Base-by-base conservation (phyloP, 495 filamentous ascomycete species). In the Cenococcum geophilum region DNA sequence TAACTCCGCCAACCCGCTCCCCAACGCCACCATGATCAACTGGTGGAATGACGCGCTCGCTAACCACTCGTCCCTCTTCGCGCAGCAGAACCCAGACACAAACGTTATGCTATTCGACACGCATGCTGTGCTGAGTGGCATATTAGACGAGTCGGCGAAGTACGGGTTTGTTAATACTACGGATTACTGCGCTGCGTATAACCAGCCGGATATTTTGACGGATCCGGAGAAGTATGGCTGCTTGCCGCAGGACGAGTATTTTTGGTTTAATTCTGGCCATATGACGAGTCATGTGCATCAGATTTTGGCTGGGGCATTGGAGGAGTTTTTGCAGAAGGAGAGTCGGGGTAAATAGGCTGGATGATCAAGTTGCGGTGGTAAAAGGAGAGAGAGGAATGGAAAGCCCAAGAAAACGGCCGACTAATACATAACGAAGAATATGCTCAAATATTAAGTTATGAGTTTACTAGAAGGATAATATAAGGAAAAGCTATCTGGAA, bases 161-260 rank as follows among this genome's bases (percentile, higher is more conserved):
- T 82, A 76, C 64, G 76, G 74, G 5, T 76, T 81, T 62, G 69
- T 70, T 43, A 80, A 80, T 68, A 79, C 76, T 23, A 82, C 77
- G 1, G 58, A 55, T n/a, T 82, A 75, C 59, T 82, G 79, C 60
- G 58, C 71, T 4, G 76, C 70, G 8, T 82, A 80, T 66, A 70
- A 78, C 55, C 75, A 80, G 60, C 76, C 76, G 4, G 76, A 80
- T 70, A 75, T 83, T 52, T 65, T 60, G n/a, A 70, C 65, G 23
- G 71, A 78, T 50, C 76, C 76, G 53, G 59, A 58, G 37, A 63
- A 66, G 48, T 80, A 81, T 70, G 79, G 78, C 32, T 82, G 79
- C 70, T 64, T 71, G 49, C 72, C 77, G 47, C 56, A 79, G 66
- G 63, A 74, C 23, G 65, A 73, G 60, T 83, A 83, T 66, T 82